phyloP scores from a whole-genome alignment of 805 yeast genomes.

The Yarrowia divulgata region DNA sequence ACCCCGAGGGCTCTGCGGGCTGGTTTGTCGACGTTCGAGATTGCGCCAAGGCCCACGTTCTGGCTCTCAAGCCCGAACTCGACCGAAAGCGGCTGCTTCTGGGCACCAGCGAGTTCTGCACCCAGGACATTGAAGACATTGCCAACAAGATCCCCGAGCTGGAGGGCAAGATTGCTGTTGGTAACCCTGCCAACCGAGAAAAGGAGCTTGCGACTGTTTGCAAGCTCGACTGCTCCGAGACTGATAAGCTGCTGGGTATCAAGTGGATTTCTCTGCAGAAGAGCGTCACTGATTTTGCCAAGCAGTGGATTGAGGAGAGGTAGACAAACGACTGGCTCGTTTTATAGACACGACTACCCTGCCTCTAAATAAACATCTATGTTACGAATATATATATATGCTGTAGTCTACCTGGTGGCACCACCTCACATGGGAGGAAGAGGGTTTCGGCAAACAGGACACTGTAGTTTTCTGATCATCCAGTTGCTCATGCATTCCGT shows the following conservation, averaged over 20 bases:
- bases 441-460: slow-evolving; percentile 89
- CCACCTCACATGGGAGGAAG: slow-evolving; percentile 73
- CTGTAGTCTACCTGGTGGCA: neutral
- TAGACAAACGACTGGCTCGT: too few relatives aligned
- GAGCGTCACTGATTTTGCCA: slow-evolving; percentile 19
- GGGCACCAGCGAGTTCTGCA: slow-evolving; percentile 42
- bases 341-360: neutral
- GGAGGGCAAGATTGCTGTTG: slow-evolving; percentile 6
- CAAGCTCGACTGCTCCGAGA: neutral
- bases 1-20: slow-evolving; percentile 41
- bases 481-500: slow-evolving; percentile 86
- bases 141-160: slow-evolving; percentile 38
- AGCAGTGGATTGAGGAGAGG: slow-evolving; percentile 15
- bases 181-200: neutral
- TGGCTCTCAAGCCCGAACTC: slow-evolving; percentile 52
- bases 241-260: slow-evolving; percentile 1
- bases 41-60: slow-evolving; percentile 64
- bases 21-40: slow-evolving; percentile 63
- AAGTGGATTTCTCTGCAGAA: slow-evolving; percentile 27
- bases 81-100: slow-evolving; percentile 45
- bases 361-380: slow-evolving; percentile 12
- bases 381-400: slow-evolving; percentile 36
- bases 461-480: slow-evolving; percentile 92
- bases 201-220: slow-evolving; percentile 1
- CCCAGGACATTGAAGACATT: slow-evolving; percentile 42